These are phyloP conservation scores for Picochlorum sp. DNA, from an alignment of 139 green algal species.

Conservation along the genomic window DNA sequence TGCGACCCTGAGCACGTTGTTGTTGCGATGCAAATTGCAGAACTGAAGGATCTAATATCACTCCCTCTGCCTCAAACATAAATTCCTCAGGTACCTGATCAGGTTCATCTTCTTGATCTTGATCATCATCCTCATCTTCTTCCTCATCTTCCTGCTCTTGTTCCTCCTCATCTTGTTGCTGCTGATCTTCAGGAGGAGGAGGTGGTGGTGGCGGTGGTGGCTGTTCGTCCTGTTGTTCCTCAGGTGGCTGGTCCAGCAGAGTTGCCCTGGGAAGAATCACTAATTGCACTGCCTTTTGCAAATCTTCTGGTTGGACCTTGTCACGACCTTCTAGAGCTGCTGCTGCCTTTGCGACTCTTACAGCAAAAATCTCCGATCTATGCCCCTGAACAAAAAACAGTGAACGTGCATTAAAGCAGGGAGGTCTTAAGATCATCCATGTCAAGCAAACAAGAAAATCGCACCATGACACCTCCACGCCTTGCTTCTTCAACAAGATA, in stretches of 20 bases:
- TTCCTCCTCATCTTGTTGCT: conserved; percentile 71
- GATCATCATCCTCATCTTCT: conserved; percentile 39
- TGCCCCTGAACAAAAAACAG: too few relatives aligned
- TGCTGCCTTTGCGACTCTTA: conserved; percentile 65
- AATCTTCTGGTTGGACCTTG: conserved; percentile 81
- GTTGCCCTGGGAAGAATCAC: conserved; percentile 66
- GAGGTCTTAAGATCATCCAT: conserved; percentile 2
- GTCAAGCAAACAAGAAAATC: too few relatives aligned
- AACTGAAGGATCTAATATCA: conserved; percentile 81
- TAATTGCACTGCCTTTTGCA: conserved; percentile 86
- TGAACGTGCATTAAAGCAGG: too few relatives aligned
- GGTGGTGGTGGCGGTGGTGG: conserved; percentile 80
- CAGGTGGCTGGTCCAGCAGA: conserved; percentile 9
- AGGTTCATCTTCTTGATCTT: conserved; percentile 23
- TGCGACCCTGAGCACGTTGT: conserved; percentile 76
- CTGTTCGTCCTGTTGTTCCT: conserved; percentile 52
- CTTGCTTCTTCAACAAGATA: conserved; percentile 90
- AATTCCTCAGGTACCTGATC: conserved; percentile 97
- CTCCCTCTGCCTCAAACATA: conserved; percentile 94
- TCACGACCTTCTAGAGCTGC: conserved; percentile 82
- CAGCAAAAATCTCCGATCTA: conserved; percentile 91
- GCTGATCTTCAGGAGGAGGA: conserved; percentile 40
- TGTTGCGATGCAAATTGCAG: conserved; percentile 88
- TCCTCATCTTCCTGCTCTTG: conserved; percentile 67
- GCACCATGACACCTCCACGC: conserved; percentile 60